Base-by-base conservation (phyloP, 2,329 filamentous ascomycete species). In the Hypoxylon sp. region DNA sequence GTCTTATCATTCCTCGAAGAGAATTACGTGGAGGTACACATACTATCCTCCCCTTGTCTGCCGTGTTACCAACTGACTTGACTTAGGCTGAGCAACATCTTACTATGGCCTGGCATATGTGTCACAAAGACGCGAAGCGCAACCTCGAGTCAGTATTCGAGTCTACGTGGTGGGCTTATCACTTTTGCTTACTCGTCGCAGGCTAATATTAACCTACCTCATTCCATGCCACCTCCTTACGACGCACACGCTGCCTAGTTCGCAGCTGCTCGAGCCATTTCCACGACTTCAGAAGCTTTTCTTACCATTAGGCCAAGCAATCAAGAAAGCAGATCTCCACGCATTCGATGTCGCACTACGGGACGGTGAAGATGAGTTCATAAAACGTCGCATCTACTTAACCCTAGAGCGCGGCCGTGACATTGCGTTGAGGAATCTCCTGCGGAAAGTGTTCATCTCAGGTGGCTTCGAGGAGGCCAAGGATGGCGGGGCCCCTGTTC, bases 1-100 rank as follows among this genome's bases (percentile, higher is more conserved):
- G 93, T 99, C 4, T 87, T 99, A n/a, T 87, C 90, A 63, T 99
- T 99, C 77, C 81, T 99, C 4, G 94, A 98, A 69, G 97, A 99
- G 78, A 93, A 98, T 76, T 99, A 99, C 75, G 83, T 86, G 1
- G 87, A 92, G 82, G 92, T 93, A 60, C 76, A 46, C 80, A 67
- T 6, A 5, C 1, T 34, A 28, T n/a, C 7, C 36, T 32, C 9
- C 36, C 55, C 51, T 13, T n/a, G 21, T 21, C 30, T 38, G n/a
- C 19, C 17, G 61, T 48, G 1, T n/a, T 13, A 23, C 14, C 30
- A 2, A 36, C 72, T 69, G 48, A 50, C 30, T 9, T 23, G 19
- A 36, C 9, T 2, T 72, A 94, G 87, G 93, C 94, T 0, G 93
- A 97, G 79, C 87, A 90, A 72, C 87, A 93, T 77, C 85, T 99